These are phyloP conservation scores for Senecio squalidus DNA, from an alignment of 140 eudicot genomes.

Conservation along the genomic window DNA sequence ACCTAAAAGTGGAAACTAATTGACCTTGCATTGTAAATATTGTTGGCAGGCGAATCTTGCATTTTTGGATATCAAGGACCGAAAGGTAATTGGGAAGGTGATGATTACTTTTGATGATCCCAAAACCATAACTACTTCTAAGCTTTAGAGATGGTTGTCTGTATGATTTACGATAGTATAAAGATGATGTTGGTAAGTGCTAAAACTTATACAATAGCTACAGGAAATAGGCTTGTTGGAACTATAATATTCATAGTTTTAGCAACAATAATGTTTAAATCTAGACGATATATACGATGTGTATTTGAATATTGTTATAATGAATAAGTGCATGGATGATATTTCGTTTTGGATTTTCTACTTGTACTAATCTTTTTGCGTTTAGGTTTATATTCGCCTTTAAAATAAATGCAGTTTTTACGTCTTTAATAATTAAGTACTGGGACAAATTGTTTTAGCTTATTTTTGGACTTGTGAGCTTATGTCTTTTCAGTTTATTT, in stretches of 20 bases:
- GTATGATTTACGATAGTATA: background rate
- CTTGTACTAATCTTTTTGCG: background rate
- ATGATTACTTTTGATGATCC: constrained; percentile 62
- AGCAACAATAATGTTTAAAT: background rate
- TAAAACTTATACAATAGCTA: background rate
- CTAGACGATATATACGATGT: background rate
- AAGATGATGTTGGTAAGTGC: constrained; percentile 1
- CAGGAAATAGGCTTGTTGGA: background rate
- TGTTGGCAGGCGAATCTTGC: constrained; percentile 33
- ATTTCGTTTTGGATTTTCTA: background rate
- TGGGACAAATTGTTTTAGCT: no score
- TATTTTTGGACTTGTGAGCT: no score
- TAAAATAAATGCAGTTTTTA: no score
- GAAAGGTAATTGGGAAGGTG: constrained; percentile 90
- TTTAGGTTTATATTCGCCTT: no score
- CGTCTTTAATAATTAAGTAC: no score
- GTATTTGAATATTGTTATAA: background rate
- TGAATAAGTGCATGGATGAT: background rate
- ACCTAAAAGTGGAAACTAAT: background rate
- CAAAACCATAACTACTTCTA: constrained; percentile 31
- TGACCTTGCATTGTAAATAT: background rate
- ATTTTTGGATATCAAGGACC: constrained; percentile 66
- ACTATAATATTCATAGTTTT: background rate
- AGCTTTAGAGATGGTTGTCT: constrained; percentile 33
- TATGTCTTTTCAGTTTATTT: no score